These are phyloP conservation scores for Cutaneotrichosporon daszewskae DNA, from an alignment of 1,284 basidiomycete species.

Conservation along the genomic window DNA sequence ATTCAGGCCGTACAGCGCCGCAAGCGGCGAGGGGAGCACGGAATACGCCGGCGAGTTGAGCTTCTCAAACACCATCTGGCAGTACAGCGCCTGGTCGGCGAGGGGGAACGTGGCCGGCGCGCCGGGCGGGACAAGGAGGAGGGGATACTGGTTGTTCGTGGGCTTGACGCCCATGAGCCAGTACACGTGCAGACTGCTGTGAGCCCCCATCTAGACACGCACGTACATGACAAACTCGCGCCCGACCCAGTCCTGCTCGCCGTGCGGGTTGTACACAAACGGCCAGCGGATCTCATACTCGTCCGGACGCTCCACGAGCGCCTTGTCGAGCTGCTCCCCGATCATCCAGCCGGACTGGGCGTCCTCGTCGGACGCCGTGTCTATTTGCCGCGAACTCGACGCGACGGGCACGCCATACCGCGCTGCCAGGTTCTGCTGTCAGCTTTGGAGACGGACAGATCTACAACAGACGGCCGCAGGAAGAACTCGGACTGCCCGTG, in stretches of 20 bases:
- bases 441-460: conserved; percentile 6
- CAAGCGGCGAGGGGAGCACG: conserved; percentile 76
- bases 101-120: conserved; percentile 49
- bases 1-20: conserved; percentile 76
- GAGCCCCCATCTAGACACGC: conserved; percentile 6
- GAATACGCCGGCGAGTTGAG: conserved; percentile 85
- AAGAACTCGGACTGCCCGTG: conserved; percentile 36
- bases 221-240: conserved; percentile 84
- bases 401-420: conserved; percentile 16
- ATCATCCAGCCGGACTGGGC: conserved; percentile 76
- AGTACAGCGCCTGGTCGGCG: conserved; percentile 68
- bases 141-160: conserved; percentile 61
- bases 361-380: conserved; percentile 1
- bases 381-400: conserved; percentile 3
- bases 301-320: conserved; percentile 54
- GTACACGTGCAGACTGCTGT: conserved; percentile 73
- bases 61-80: conserved; percentile 89
- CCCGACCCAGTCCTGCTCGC: conserved; percentile 68
- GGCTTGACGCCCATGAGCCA: conserved; percentile 68
- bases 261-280: conserved; percentile 67
- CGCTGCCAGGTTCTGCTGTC: not conserved
- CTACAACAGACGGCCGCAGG: conserved; percentile 29
- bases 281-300: conserved; percentile 73
- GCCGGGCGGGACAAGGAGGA: conserved; percentile 53
- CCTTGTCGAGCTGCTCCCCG: conserved; percentile 72